Conservation (phyloP, 257 asterid species). For the Marsdenia floribunda region DNA sequence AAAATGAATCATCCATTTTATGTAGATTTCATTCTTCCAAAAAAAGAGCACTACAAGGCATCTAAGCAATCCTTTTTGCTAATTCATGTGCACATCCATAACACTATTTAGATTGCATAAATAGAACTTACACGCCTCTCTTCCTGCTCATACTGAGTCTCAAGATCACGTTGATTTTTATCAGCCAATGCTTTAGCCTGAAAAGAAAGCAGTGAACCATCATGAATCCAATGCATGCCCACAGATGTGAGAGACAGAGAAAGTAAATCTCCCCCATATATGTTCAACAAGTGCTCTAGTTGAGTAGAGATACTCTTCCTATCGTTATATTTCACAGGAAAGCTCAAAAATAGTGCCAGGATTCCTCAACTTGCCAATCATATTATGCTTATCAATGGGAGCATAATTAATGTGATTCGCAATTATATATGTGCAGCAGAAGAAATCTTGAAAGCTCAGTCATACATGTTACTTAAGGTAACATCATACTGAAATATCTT, state of each 20-base stretch:
- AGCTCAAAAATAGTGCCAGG: background rate
- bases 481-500: background rate
- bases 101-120: conserved; percentile 3
- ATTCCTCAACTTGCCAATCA: background rate
- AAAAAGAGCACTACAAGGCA: background rate
- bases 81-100: background rate
- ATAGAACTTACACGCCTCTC: conserved; percentile 67
- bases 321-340: background rate
- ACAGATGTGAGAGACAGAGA: background rate
- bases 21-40: too few relatives aligned
- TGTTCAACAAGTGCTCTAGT: background rate
- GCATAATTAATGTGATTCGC: background rate
- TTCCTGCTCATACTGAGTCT: conserved; percentile 70
- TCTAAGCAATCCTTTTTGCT: background rate
- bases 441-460: background rate
- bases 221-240: background rate
- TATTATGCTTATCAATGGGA: background rate
- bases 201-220: conserved; percentile 14
- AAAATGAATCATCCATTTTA: background rate
- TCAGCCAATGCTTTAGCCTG: conserved; percentile 88
- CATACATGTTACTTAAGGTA: background rate
- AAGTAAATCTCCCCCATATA: background rate
- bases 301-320: background rate
- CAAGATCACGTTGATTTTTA: conserved; percentile 87
- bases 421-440: background rate